phyloP scores from a whole-genome alignment of 2,329 filamentous ascomycete species.

The Lomentospora prolificans region DNA sequence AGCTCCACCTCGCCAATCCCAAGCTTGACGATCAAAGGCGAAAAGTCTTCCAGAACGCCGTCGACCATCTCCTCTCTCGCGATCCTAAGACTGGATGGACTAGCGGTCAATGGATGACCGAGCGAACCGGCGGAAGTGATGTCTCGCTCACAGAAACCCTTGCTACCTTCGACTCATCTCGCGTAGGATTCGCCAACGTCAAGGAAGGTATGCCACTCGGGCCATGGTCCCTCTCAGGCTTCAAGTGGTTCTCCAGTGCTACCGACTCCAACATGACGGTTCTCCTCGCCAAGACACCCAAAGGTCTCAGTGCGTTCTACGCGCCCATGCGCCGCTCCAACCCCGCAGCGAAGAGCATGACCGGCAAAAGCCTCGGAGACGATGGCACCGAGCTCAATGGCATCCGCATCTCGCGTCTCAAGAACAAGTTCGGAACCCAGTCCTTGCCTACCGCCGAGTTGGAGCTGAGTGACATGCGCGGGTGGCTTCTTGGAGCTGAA shows the following conservation, averaged over 20 bases:
- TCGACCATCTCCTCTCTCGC: constrained; percentile 34
- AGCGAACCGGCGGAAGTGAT: constrained; percentile 59
- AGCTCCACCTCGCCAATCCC: constrained; percentile 28
- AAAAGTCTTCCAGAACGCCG: constrained; percentile 41
- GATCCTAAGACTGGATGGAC: constrained; percentile 45
- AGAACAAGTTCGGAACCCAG: constrained; percentile 63
- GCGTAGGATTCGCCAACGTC: constrained; percentile 45
- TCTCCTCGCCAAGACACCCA: constrained; percentile 44
- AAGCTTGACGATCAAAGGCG: constrained; percentile 21
- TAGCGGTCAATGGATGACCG: constrained; percentile 71
- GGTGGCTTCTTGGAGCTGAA: constrained; percentile 55
- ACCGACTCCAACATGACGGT: constrained; percentile 40
- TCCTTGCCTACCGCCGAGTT: constrained; percentile 64
- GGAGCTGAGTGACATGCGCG: constrained; percentile 52
- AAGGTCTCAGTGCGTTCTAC: constrained; percentile 51
- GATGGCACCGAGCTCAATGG: constrained; percentile 49
- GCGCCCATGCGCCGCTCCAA: constrained; percentile 47
- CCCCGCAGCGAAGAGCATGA: constrained; percentile 21
- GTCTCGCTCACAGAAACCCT: constrained; percentile 56
- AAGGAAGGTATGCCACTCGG: constrained; percentile 50
- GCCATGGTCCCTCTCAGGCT: constrained; percentile 52
- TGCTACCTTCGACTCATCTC: constrained; percentile 25
- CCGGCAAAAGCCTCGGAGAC: neutral
- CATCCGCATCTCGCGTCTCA: constrained; percentile 57
- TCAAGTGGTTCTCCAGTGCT: constrained; percentile 48